Conservation (phyloP, 1,139 yeast species). For the Pichia sp. region DNA sequence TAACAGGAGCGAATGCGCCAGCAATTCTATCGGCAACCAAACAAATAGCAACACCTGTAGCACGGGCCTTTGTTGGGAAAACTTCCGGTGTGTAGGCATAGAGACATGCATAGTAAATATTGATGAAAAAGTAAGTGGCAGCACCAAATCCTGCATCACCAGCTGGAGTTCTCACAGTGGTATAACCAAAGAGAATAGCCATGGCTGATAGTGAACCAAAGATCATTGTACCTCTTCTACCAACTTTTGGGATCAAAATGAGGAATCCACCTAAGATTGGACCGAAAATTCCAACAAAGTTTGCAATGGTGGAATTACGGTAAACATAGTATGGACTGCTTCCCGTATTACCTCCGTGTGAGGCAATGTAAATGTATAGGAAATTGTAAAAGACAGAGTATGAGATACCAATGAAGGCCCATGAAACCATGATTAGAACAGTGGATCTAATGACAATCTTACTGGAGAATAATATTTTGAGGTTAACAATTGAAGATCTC, state of each 20-base stretch:
- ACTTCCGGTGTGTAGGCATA: constrained; percentile 58
- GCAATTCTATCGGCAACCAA: constrained; percentile 40
- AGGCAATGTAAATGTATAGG: constrained; percentile 39
- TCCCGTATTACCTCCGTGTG: constrained; percentile 39
- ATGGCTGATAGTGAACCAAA: constrained; percentile 48
- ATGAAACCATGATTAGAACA: constrained; percentile 34
- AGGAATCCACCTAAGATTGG: constrained; percentile 47
- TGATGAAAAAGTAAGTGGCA: constrained; percentile 41
- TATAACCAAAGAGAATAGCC: constrained; percentile 51
- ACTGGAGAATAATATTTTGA: constrained; percentile 34
- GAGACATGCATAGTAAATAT: constrained; percentile 47
- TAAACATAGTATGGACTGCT: constrained; percentile 36
- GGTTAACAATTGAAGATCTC: constrained; percentile 24
- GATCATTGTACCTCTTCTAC: constrained; percentile 49
- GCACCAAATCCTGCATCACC: constrained; percentile 48
- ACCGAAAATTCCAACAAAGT: constrained; percentile 46
- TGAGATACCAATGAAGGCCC: constrained; percentile 46
- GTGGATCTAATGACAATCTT: constrained; percentile 36
- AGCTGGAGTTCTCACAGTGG: constrained; percentile 41
- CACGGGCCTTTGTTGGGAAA: constrained; percentile 47
- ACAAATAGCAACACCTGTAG: constrained; percentile 50
- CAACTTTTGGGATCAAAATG: constrained; percentile 38
- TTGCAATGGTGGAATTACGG: constrained; percentile 45
- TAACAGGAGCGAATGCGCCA: constrained; percentile 45
- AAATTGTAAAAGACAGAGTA: constrained; percentile 47